Percentiles rank a stretch among this genome's conserved stretches.
Conservation (phyloP, 148 eudicot genomes). For the Simmondsia chinensis region DNA sequence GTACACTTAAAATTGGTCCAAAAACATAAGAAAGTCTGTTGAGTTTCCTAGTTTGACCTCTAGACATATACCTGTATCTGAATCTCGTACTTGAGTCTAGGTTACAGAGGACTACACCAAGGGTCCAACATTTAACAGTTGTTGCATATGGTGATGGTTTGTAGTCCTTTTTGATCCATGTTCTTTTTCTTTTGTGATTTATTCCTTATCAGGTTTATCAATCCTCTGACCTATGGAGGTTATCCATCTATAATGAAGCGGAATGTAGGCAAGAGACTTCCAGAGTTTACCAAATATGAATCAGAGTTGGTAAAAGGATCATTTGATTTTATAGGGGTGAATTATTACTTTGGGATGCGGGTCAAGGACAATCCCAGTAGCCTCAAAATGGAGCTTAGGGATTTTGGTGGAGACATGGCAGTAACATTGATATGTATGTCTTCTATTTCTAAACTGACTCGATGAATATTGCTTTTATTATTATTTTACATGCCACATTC, state of each 20-base stretch:
- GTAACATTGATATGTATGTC: constrained; percentile 24
- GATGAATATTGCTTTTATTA: no score
- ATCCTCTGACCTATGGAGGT: constrained; percentile 51
- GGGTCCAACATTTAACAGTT: no score
- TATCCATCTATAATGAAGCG: constrained; percentile 52
- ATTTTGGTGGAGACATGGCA: constrained; percentile 33
- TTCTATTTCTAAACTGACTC: no score
- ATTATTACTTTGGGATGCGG: constrained; percentile 26
- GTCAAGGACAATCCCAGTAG: constrained; percentile 28
- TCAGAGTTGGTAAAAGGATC: constrained; percentile 44
- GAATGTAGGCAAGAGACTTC: constrained; percentile 39
- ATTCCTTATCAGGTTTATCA: constrained; percentile 30
- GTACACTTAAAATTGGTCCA: no score
- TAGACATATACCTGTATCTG: no score
- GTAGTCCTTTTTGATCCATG: neutral
- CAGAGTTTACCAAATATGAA: constrained; percentile 35
- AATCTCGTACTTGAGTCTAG: no score
- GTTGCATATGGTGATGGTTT: no score
- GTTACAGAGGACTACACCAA: no score
- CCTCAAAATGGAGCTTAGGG: constrained; percentile 23
- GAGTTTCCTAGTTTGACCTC: no score
- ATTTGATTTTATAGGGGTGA: constrained; percentile 53
- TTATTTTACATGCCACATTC: no score
- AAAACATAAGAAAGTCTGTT: no score
- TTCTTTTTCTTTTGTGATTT: neutral